Evolutionary conservation across 73 alveolate genomes (phyloP).

Genomic region (Effrenium voratum): DNA sequence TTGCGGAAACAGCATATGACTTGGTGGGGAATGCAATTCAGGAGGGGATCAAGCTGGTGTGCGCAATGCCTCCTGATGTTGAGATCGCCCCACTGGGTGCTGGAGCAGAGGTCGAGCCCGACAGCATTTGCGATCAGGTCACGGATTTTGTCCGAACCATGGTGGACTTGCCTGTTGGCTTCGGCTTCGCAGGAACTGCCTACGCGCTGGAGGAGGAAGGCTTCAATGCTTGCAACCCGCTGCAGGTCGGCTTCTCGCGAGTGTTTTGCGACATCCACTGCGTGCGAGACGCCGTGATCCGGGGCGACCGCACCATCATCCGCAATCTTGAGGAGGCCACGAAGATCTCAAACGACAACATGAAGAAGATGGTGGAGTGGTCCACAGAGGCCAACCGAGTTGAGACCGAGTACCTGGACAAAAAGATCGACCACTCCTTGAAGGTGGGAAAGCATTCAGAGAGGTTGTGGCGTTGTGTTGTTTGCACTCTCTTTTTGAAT

Average conservation of each 20-base stretch:
- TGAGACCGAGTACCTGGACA: conserved; percentile 86
- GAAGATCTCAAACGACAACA: conserved; percentile 88
- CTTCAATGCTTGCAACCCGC: conserved; percentile 74
- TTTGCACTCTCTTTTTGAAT: no score
- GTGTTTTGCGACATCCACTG: conserved; percentile 81
- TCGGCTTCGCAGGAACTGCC: background rate
- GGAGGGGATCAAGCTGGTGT: background rate
- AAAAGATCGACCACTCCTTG: conserved; percentile 67
- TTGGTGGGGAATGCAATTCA: conserved; percentile 49
- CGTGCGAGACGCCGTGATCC: conserved; percentile 85
- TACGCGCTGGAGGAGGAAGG: conserved; percentile 21
- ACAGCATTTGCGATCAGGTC: conserved; percentile 16
- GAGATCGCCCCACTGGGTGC: conserved; percentile 63
- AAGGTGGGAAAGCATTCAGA: no score
- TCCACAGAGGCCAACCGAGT: conserved; percentile 67
- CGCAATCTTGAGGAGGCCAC: conserved; percentile 76
- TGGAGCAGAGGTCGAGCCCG: conserved; percentile 17
- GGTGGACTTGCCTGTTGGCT: conserved; percentile 58
- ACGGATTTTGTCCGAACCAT: conserved; percentile 49
- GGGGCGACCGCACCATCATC: conserved; percentile 84
- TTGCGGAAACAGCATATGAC: background rate
- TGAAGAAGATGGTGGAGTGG: conserved; percentile 93
- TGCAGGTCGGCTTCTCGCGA: conserved; percentile 68
- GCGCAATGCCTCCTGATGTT: conserved; percentile 14
- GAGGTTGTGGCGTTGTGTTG: no score